These are phyloP conservation scores for Leishmania turanica DNA, from an alignment of 208 protist genomes.

Conservation along the genomic window DNA sequence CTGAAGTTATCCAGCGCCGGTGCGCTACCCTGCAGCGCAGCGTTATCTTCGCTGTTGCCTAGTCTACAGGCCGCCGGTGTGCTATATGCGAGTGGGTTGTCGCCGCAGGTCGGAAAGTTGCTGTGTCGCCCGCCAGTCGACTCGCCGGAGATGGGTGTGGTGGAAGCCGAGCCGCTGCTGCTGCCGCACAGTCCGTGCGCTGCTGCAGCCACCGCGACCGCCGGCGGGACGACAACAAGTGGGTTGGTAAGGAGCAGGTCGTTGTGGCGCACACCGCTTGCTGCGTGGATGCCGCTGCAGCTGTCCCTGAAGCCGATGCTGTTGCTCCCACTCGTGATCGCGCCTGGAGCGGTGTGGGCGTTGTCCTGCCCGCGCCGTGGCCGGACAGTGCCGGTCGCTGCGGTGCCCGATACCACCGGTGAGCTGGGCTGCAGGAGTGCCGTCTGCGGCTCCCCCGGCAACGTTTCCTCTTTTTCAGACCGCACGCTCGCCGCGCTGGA, in stretches of 20 bases:
- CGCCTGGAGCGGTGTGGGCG: too few relatives aligned
- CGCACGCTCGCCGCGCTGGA: background rate
- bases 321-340: background rate
- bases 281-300: background rate
- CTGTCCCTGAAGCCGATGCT: background rate
- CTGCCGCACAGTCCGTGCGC: background rate
- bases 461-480: background rate
- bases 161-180: background rate
- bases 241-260: conserved; percentile 14
- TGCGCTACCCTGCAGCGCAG: conserved; percentile 9
- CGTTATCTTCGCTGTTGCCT: conserved; percentile 10
- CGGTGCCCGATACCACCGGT: background rate
- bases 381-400: background rate
- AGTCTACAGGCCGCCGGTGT: background rate
- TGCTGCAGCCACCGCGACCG: background rate
- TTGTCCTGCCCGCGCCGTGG: background rate
- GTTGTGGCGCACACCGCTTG: background rate
- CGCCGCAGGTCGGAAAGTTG: conserved; percentile 9
- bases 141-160: background rate
- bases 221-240: conserved; percentile 25
- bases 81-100: conserved; percentile 25
- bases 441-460: background rate
- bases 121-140: conserved; percentile 1
- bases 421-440: background rate
- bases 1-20: conserved; percentile 42